A percentile compares a stretch with the other conserved stretches of the same genome.
phyloP scores from a whole-genome alignment of 257 asterid genomes.

The Fraxinus americana region DNA sequence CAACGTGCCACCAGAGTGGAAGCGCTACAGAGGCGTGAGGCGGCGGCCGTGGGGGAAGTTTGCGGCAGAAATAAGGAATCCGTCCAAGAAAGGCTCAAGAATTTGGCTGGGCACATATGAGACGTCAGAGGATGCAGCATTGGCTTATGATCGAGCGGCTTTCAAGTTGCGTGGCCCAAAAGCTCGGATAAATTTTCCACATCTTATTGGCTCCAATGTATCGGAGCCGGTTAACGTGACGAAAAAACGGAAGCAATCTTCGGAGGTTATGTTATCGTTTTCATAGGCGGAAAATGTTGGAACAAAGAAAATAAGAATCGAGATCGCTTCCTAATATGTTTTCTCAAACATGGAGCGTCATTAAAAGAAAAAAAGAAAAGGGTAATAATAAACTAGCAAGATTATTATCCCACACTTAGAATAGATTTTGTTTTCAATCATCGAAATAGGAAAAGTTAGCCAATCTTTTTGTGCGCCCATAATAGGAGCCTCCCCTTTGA shows the following conservation, averaged over 20 bases:
- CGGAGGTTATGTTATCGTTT: constrained; percentile 1
- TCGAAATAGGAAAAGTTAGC: too few relatives aligned
- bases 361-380: too few relatives aligned
- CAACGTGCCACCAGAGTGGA: constrained; percentile 20
- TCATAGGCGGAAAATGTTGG: neutral
- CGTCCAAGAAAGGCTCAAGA: constrained; percentile 28
- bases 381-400: too few relatives aligned
- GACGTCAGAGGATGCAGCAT: constrained; percentile 43
- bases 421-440: too few relatives aligned
- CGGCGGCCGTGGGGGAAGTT: constrained; percentile 49
- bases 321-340: neutral
- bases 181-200: constrained; percentile 53
- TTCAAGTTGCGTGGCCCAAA: constrained; percentile 34
- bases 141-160: constrained; percentile 45
- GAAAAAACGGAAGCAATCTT: constrained; percentile 14
- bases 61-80: constrained; percentile 41
- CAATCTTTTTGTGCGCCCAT: too few relatives aligned
- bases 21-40: constrained; percentile 39
- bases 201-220: constrained; percentile 38
- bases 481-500: too few relatives aligned
- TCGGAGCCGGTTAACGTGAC: constrained; percentile 41
- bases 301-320: neutral
- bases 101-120: constrained; percentile 47
- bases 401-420: too few relatives aligned
- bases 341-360: neutral